These are phyloP conservation scores for Solanum chacoense DNA, from an alignment of 305 asterid species.

Conservation along the genomic window DNA sequence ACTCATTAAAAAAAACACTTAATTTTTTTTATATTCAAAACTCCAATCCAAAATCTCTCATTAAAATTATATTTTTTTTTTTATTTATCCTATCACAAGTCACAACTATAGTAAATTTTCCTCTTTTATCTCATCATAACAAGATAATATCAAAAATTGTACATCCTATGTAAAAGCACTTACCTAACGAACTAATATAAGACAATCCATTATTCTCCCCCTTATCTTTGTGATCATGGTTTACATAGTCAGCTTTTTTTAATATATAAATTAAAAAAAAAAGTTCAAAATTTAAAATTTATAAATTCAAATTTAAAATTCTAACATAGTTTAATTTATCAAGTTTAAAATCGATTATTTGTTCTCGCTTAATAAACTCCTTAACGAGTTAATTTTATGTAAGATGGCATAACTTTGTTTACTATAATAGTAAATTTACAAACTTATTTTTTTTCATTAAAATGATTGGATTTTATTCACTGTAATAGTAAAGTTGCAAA, in stretches of 20 bases:
- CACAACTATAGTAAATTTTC: not conserved
- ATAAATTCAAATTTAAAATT: not conserved
- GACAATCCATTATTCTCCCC: not conserved
- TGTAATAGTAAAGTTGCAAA: not conserved
- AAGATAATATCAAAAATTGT: not conserved
- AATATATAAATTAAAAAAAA: not conserved
- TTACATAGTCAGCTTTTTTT: not conserved
- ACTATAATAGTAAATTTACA: not conserved
- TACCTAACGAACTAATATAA: not conserved
- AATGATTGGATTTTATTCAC: not conserved
- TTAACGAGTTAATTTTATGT: not conserved
- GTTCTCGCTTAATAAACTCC: not conserved
- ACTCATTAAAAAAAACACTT: not conserved
- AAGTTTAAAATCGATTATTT: not conserved
- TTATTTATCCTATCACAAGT: not conserved
- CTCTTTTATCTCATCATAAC: not conserved
- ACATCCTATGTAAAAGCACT: not conserved
- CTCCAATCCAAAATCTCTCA: not conserved
- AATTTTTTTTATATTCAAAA: not conserved
- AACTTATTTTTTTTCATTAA: not conserved
- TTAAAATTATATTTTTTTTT: not conserved
- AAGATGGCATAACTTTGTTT: not conserved
- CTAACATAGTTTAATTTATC: not conserved
- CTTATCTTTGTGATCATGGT: not conserved
- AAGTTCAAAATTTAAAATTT: not conserved